Evolutionary conservation across 2,329 filamentous ascomycete species (phyloP).

Genomic region (Trichoderma gracile): DNA sequence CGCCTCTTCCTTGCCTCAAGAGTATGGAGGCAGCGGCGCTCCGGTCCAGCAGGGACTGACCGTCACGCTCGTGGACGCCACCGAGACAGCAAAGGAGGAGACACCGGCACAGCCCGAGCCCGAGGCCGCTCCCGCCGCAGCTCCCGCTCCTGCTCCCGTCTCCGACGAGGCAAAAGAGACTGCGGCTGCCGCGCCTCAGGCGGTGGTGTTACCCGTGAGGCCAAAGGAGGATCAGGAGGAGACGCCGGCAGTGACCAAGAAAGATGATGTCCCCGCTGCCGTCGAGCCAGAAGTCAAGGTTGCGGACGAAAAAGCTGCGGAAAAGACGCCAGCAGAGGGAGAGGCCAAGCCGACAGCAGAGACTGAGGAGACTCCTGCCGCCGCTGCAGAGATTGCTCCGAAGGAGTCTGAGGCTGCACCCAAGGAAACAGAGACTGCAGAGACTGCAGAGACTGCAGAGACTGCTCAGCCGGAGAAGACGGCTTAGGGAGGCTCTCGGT

Average conservation of each 20-base stretch:
- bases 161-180: background rate
- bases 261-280: background rate
- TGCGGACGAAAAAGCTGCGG: background rate
- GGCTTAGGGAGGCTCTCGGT: background rate
- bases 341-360: slow-evolving; percentile 12
- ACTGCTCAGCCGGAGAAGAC: slow-evolving; percentile 16
- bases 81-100: slow-evolving; percentile 24
- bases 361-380: background rate
- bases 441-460: slow-evolving; percentile 20
- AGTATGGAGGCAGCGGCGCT: slow-evolving; percentile 74
- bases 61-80: slow-evolving; percentile 34
- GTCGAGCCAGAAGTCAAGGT: slow-evolving; percentile 6
- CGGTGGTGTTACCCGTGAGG: slow-evolving; percentile 20
- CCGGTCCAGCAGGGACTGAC: slow-evolving; percentile 43
- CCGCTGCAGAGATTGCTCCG: background rate
- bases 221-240: slow-evolving; percentile 25
- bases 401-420: background rate
- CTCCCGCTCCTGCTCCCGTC: background rate
- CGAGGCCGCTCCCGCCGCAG: background rate
- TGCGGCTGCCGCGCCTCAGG: slow-evolving; percentile 17
- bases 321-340: slow-evolving; percentile 3
- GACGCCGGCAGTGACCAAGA: background rate
- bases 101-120: slow-evolving; percentile 20
- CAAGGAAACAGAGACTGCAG: slow-evolving; percentile 18
- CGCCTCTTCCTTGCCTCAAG: slow-evolving; percentile 65